Base-by-base conservation (phyloP, 129 eudicot species). In the Artemisia annua region DNA sequence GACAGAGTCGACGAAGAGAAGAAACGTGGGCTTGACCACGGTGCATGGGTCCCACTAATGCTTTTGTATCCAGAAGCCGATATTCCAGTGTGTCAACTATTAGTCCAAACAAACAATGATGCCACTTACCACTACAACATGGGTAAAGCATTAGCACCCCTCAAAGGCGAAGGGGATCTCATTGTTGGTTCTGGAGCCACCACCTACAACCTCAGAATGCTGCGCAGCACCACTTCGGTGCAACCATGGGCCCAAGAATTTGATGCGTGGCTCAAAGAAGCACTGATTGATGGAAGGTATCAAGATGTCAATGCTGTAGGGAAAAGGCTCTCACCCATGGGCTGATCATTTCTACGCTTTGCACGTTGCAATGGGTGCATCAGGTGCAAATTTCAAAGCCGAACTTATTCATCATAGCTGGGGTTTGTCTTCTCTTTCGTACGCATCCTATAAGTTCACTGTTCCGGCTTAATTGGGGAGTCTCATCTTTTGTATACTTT, bases 21-120 rank as follows among this genome's bases (percentile, higher is more conserved):
- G 59, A 76, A 85, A 26, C 91, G 96, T 0, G 98, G 98, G 26
- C 78, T 92, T n/a, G 98, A 92, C 83, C 98, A 92, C 12, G 98
- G 98, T 7, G 96, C 96, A 3, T 92, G 98, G 98, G 95, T 89
- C 24, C 98, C 98, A 3, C 87, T 92, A n/a, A 87, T 89, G 95
- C 94, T 92, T 11, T 89, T 92, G 98, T 92, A 87, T 73, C 98
- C 98, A 0, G 91, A 87, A 19, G 91, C 96, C 18, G 79, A 92
- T 53, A 87, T 92, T 43, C 98, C 98, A 0, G 91, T 92, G 17
- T 92, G 98, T 71, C 98, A 89, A 75, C 91, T 92, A 43, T 92
- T 95, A 0, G 81, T 92, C 73, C 95, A 92, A 63, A 81, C 95
- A 3, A 28, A 85, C 43, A 61, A 63, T 57, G 88, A 87, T 67